Conservation (phyloP, 345 rosid genomes). For the Anastatica hierochuntica region DNA sequence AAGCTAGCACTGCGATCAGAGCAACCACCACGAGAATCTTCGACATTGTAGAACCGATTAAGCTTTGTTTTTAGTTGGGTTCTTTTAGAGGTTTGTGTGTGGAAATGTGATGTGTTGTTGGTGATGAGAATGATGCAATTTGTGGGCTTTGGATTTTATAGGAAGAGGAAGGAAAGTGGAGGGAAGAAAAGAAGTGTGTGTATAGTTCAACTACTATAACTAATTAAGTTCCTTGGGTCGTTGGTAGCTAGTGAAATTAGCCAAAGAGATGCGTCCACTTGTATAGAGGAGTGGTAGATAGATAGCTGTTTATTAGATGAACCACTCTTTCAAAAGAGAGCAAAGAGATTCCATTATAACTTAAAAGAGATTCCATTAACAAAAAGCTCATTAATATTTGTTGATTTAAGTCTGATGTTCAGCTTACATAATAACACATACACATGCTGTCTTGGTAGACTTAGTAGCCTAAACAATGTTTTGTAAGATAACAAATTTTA, state of each 20-base stretch:
- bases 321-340: neutral
- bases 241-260: too few relatives aligned
- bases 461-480: too few relatives aligned
- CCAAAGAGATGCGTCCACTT: neutral
- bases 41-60: constrained; percentile 4
- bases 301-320: constrained; percentile 19
- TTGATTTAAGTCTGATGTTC: too few relatives aligned
- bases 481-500: too few relatives aligned
- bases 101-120: neutral
- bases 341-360: too few relatives aligned
- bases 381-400: too few relatives aligned
- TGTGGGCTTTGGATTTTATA: neutral
- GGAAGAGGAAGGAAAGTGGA: neutral
- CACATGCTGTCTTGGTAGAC: too few relatives aligned
- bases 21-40: neutral
- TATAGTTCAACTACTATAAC: neutral
- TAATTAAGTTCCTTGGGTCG: neutral
- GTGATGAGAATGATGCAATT: neutral
- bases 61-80: neutral
- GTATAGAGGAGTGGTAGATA: neutral
- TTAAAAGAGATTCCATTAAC: too few relatives aligned
- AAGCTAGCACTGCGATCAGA: constrained; percentile 11
- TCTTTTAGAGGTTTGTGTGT: neutral
- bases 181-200: neutral
- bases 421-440: too few relatives aligned